A percentile compares a stretch with the other conserved stretches of the same genome.
Conservation (phyloP, 306 rosid species). For the Begonia peltatifolia region DNA sequence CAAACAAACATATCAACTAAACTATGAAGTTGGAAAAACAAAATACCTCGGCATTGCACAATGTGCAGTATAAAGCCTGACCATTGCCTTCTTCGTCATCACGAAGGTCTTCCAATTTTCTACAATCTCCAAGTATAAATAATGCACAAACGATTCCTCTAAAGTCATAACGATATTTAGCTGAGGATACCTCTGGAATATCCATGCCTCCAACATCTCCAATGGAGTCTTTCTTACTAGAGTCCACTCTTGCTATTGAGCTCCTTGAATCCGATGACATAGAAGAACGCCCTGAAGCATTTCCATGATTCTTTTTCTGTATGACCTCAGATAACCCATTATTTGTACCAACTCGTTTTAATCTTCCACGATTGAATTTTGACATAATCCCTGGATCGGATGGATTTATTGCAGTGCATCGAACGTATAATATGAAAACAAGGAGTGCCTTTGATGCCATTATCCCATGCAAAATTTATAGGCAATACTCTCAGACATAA, state of each 20-base stretch:
- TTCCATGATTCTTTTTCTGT: slow-evolving; percentile 41
- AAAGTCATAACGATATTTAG: slow-evolving; percentile 26
- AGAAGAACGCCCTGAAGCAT: slow-evolving; percentile 41
- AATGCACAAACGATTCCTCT: slow-evolving; percentile 61
- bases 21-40: background rate
- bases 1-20: too few species aligned
- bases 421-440: slow-evolving; percentile 80
- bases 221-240: slow-evolving; percentile 73
- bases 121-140: slow-evolving; percentile 81
- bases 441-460: slow-evolving; percentile 65
- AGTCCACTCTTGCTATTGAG: slow-evolving; percentile 47
- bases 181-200: slow-evolving; percentile 22
- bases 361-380: slow-evolving; percentile 39
- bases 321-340: slow-evolving; percentile 35
- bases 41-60: slow-evolving; percentile 93
- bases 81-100: slow-evolving; percentile 39
- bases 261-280: slow-evolving; percentile 61
- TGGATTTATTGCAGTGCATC: slow-evolving; percentile 96
- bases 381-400: slow-evolving; percentile 97
- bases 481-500: slow-evolving; percentile 8
- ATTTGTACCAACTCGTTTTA: slow-evolving; percentile 25
- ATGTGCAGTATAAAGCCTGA: slow-evolving; percentile 82
- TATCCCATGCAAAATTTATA: slow-evolving; percentile 14
- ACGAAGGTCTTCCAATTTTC: slow-evolving; percentile 57
- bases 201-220: slow-evolving; percentile 49